Evolutionary conservation across 2,329 filamentous ascomycete genomes (phyloP), one percentile per base, ranked within the genome.

Genomic region (Fusarium sp.): DNA sequence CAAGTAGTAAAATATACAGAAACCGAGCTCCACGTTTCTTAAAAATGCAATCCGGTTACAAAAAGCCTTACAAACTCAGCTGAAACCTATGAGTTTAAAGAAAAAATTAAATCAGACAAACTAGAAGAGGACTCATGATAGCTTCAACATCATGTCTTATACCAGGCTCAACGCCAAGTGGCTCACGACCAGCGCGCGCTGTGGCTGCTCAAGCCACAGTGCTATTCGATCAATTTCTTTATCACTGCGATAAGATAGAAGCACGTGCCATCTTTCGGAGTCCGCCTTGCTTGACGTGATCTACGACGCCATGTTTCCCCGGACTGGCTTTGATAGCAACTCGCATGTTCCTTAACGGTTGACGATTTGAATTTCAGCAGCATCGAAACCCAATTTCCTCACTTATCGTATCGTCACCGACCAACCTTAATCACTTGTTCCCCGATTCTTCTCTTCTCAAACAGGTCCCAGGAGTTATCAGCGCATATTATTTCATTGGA

Each of bases 281-380:
- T 68, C 66, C 67, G 56, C 64, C 54, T 72, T 77, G 67, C 60
- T 72, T 77, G 71, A 75, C 75, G 71, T 78, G 75, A 77, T 77
- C 67, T 58, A 77, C 72, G 49, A 75, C 61, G 65, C 67, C 67
- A 69, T 70, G 65, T 68, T 69, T 74, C 67, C 66, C 67, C 72
- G 50, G 70, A 70, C 72, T 67, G 47, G 58, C 54, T 60, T 49
- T 54, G 69, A 60, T 60, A 61, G 64, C 64, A 72, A 75, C 68
- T 72, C 53, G 43, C 64, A 69, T 72, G 62, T 67, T 73, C 28
- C 35, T 65, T 56, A 70, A 69, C 57, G 52, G 46, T 75, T 71
- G 65, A 60, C 57, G 44, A 38, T 58, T 66, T 35, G 42, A 42
- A 54, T 43, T 53, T 40, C 50, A 64, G 58, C 70, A 60, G 54